Evolutionary conservation across 2,329 filamentous ascomycete species (phyloP).

Genomic region (Alternaria brassicicola): DNA sequence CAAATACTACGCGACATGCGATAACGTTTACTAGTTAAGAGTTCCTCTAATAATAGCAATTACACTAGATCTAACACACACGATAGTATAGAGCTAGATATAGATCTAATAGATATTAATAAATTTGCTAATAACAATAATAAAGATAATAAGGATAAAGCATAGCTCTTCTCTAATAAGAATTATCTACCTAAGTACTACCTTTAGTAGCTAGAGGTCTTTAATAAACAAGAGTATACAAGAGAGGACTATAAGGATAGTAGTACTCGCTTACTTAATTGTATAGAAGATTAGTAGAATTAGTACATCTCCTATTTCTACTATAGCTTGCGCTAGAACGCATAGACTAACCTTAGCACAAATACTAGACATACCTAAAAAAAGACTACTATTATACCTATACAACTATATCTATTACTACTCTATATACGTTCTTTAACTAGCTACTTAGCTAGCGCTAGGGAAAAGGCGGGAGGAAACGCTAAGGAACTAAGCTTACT

Average conservation of each 20-base stretch:
- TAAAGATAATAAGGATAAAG: conserved; percentile 10
- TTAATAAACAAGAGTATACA: conserved; percentile 21
- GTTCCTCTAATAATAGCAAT: conserved; percentile 16
- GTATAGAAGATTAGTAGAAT: conserved; percentile 27
- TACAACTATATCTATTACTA: conserved; percentile 13
- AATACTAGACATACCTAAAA: conserved; percentile 14
- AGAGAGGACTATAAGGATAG: conserved; percentile 29
- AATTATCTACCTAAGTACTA: conserved; percentile 26
- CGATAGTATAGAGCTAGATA: conserved; percentile 16
- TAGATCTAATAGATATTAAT: conserved; percentile 14
- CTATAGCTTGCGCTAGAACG: conserved; percentile 10
- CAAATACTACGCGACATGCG: conserved; percentile 7
- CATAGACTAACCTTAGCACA: conserved; percentile 13
- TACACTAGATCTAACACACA: conserved; percentile 15
- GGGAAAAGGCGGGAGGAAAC: conserved; percentile 18
- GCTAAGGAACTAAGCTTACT: conserved; percentile 15
- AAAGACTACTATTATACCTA: conserved; percentile 11
- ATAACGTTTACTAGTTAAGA: conserved; percentile 13
- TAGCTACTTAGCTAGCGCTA: conserved; percentile 16
- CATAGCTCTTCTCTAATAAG: conserved; percentile 14
- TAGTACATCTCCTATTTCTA: conserved; percentile 17
- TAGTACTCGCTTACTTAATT: conserved; percentile 22
- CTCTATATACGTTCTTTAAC: conserved; percentile 24
- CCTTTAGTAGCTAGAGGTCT: conserved; percentile 15
- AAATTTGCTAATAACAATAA: conserved; percentile 7